Base-by-base conservation (phyloP, 2,329 filamentous ascomycete genomes). In the Fusarium zealandicum region DNA sequence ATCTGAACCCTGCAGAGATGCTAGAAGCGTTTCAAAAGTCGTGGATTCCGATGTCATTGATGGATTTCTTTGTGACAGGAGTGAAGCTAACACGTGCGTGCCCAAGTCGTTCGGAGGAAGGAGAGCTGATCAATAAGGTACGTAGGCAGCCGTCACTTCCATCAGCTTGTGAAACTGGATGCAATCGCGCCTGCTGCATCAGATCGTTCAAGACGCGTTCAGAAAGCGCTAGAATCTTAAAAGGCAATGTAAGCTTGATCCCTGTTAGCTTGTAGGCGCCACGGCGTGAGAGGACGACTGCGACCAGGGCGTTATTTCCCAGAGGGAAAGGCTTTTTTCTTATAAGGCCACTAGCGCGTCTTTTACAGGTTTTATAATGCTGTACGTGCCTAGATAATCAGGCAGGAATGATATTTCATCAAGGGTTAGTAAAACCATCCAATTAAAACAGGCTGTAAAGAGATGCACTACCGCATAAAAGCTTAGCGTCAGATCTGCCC, bases 201-300 rank as follows among this genome's bases (percentile, higher is more conserved):
- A 20, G 30, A 13, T n/a, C 50, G 37, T 33, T 45, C 28, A 48
- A 22, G 35, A 48, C 59, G 59, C 59, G 58, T 62, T 41, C 11
- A 43, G 30, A 35, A 27, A 57, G 31, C 49, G 48, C 48, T 44
- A 49, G 10, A 30, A 31, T 17, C n/a, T 37, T n/a, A n/a, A 16
- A 31, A 31, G 20, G 41, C 33, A 28, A 46, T 22, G 17, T 13
- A 25, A 28, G 36, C 18, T 25, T 27, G 41, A 31, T 27, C 46
- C n/a, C 20, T 35, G 20, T 20, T 20, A 20, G 20, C 20, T 17
- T 42, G 38, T 42, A 33, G 41, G 41, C 33, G 35, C 58, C 18
- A 13, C 30, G 47, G 44, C 10, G 40, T 54, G 48, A 8, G 20
- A 44, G 22, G 7, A 22, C n/a, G 36, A 14, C 36, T 16, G 45